Conservation (phyloP, 805 yeast genomes). For the Suhomyces prunicola region DNA sequence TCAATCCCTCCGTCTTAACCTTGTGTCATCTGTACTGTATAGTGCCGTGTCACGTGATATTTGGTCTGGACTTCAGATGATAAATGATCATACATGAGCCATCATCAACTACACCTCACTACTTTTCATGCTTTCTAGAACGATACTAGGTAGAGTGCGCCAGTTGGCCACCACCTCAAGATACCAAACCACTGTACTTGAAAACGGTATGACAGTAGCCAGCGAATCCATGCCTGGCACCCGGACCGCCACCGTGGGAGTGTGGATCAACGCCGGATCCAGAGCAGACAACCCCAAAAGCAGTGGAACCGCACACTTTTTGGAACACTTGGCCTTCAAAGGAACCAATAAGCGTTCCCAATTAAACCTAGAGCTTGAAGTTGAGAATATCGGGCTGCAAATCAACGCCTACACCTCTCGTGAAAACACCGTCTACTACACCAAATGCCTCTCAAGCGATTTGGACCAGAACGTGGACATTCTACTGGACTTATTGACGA, state of each 20-base stretch:
- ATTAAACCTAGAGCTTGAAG: conserved; percentile 80
- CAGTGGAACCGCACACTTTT: conserved; percentile 93
- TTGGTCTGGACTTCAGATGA: neutral
- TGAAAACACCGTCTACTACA: conserved; percentile 95
- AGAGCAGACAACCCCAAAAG: conserved; percentile 88
- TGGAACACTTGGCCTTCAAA: conserved; percentile 95
- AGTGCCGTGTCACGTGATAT: neutral
- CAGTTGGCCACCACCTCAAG: conserved; percentile 1
- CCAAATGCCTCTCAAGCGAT: conserved; percentile 78
- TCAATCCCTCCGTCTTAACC: too few relatives aligned
- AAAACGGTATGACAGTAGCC: conserved; percentile 95
- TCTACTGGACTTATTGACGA: conserved; percentile 82
- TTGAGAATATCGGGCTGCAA: conserved; percentile 95
- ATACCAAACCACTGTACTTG: conserved; percentile 62
- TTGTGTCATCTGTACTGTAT: too few relatives aligned
- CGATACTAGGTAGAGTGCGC: conserved; percentile 1
- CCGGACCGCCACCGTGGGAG: conserved; percentile 94
- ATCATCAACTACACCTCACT: neutral
- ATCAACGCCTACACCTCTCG: conserved; percentile 98
- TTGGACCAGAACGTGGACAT: conserved; percentile 85
- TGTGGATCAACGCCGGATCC: conserved; percentile 98
- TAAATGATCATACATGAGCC: neutral
- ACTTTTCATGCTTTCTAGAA: neutral
- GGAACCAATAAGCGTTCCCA: conserved; percentile 86
- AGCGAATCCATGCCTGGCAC: conserved; percentile 84